Evolutionary conservation across 1,139 yeast species (phyloP), one percentile per base, ranked within the genome.

Genomic region (Casaregolazyma lundiana): DNA sequence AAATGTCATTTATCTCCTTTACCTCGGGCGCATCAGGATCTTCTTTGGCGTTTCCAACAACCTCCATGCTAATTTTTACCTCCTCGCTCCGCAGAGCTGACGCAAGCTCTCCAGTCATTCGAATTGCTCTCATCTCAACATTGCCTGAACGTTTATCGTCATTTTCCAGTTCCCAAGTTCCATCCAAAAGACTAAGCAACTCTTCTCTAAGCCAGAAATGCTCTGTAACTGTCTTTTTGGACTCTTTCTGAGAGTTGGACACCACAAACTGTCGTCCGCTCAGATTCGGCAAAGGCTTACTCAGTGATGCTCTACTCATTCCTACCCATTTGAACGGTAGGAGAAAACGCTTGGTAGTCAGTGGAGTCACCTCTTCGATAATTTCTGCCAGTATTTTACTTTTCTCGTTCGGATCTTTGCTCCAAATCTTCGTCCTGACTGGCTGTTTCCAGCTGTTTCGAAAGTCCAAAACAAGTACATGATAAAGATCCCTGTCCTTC

Each of bases 121-220:
- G 69, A 19, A 88, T 70, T 16, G 80, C 77, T 38, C 96, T 69
- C 37, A 87, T 64, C 53, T 84, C 90, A 38, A 87, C 71, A 7
- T 61, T 59, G 0, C 96, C 96, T 1, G 57, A 45, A 42, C 84
- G 54, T n/a, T 45, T 39, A 7, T 52, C 40, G 7, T 44, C 41
- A 6, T 59, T 57, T 2, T 51, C 51, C 13, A 72, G 67, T 15
- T 55, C 60, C 97, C 97, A 90, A 1, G 64, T 55, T 1, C 95
- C 96, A 2, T 65, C 62, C 11, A 92, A 57, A 22, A 71, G 70
- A 38, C 74, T 72, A 46, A 92, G 66, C 2, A 92, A 62, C 47
- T 74, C 72, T 48, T 84, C 80, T 47, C 95, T 69, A 49, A 84
- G 75, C 98, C 98, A 92, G 63, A 89, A 92, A 5, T 77, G 68